Conservation (phyloP, 202 grass and related monocot genomes). For the Panicum hallii region DNA sequence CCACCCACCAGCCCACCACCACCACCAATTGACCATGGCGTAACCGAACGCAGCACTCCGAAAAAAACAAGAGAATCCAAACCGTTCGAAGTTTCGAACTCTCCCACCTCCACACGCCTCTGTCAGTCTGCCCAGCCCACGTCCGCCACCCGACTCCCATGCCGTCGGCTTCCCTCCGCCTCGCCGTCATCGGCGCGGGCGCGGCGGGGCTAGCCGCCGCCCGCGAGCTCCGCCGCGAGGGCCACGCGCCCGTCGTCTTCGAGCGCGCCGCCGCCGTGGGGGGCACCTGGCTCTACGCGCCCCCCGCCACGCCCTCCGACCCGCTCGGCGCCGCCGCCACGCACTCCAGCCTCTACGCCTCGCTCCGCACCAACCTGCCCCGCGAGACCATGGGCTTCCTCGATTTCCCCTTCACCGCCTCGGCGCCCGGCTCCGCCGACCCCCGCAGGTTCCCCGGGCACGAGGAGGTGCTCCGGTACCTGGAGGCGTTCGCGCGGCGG, state of each 20-base stretch:
- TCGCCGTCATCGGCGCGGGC: constrained; percentile 83
- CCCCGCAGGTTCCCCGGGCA: constrained; percentile 73
- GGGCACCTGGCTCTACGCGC: constrained; percentile 77
- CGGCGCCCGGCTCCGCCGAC: constrained; percentile 32
- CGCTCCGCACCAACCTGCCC: constrained; percentile 83
- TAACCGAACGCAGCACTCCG: too few species aligned
- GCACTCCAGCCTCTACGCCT: constrained; percentile 82
- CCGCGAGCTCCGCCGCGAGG: constrained; percentile 81
- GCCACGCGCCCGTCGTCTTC: constrained; percentile 79
- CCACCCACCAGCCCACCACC: too few species aligned
- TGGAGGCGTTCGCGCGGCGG: constrained; percentile 69
- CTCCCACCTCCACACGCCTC: constrained; percentile 26
- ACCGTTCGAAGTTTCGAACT: not conserved
- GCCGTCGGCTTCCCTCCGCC: constrained; percentile 44
- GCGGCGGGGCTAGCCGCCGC: constrained; percentile 67
- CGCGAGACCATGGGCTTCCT: constrained; percentile 87
- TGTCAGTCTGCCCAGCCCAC: not conserved
- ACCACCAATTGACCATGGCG: too few species aligned
- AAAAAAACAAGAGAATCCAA: not conserved
- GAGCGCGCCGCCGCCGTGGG: constrained; percentile 69
- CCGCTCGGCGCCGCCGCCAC: constrained; percentile 59
- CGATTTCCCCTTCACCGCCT: constrained; percentile 76
- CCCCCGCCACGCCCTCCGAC: constrained; percentile 54
- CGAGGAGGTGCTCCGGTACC: constrained; percentile 79
- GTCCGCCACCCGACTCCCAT: not conserved